phyloP scores from a whole-genome alignment of 2,329 filamentous ascomycete genomes.

The Exophiala viscosa region DNA sequence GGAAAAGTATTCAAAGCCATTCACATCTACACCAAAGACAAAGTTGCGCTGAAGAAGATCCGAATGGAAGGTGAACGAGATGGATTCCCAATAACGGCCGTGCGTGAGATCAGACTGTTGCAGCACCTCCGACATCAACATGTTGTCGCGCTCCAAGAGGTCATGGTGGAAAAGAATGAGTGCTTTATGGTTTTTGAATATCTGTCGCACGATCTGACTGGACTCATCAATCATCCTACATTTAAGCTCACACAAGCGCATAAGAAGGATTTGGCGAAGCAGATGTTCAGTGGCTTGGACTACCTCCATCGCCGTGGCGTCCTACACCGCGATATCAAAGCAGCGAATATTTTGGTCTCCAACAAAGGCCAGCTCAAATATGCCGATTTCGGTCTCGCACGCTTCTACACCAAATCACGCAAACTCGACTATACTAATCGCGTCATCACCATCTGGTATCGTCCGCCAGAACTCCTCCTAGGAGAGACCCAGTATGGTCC shows the following conservation, averaged over 20 bases:
- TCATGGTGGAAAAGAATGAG: constrained; percentile 98
- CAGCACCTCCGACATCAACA: constrained; percentile 79
- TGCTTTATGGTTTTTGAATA: constrained; percentile 99
- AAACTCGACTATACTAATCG: constrained; percentile 96
- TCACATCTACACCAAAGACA: constrained; percentile 81
- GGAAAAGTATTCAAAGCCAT: constrained; percentile 93
- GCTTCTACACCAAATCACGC: constrained; percentile 90
- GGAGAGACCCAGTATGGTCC: constrained; percentile 88
- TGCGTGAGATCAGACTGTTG: constrained; percentile 87
- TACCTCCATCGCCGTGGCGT: constrained; percentile 93
- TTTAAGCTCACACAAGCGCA: constrained; percentile 81
- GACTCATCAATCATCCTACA: constrained; percentile 87
- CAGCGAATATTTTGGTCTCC: constrained; percentile 93
- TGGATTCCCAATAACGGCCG: constrained; percentile 85
- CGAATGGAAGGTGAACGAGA: constrained; percentile 91
- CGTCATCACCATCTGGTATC: constrained; percentile 98
- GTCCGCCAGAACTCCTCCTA: constrained; percentile 82
- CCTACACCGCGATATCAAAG: constrained; percentile 95
- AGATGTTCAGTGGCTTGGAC: constrained; percentile 89
- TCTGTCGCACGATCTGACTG: constrained; percentile 90
- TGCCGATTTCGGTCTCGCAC: constrained; percentile 91
- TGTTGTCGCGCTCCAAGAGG: constrained; percentile 78
- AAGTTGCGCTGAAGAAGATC: constrained; percentile 84
- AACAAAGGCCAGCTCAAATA: constrained; percentile 84
- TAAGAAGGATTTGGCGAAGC: constrained; percentile 87